Conservation (phyloP, 495 filamentous ascomycete genomes). For the Emericellopsis terricola region DNA sequence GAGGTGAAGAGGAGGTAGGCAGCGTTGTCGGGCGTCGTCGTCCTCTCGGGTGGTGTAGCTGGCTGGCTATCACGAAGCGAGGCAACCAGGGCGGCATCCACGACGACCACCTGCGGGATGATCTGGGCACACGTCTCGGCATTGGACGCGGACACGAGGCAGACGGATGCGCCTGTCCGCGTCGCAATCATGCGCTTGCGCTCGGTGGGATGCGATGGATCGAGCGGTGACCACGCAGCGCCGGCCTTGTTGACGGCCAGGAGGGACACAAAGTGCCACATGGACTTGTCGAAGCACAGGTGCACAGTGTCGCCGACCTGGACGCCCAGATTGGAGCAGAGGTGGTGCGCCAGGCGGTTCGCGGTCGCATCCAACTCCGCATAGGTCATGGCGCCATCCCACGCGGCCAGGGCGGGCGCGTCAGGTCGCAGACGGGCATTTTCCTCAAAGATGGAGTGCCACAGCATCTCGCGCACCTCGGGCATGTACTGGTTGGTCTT, state of each 20-base stretch:
- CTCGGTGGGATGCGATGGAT: background rate
- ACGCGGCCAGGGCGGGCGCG: constrained; percentile 11
- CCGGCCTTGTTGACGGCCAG: too few species aligned
- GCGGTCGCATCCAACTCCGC: constrained; percentile 2
- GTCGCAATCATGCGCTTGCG: background rate
- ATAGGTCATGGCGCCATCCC: constrained; percentile 21
- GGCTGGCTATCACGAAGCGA: too few species aligned
- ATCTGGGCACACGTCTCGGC: too few species aligned
- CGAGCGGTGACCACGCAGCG: too few species aligned
- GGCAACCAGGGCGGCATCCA: background rate
- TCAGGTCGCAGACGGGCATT: background rate
- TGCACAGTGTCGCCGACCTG: background rate
- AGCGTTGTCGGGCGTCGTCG: too few species aligned
- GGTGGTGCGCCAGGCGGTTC: background rate
- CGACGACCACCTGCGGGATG: background rate
- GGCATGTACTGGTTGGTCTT: background rate
- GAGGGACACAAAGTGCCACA: background rate
- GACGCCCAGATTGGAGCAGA: background rate
- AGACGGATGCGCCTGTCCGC: too few species aligned
- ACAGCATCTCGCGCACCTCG: background rate
- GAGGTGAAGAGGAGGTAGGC: constrained; percentile 1
- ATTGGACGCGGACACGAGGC: too few species aligned
- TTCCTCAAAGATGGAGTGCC: background rate
- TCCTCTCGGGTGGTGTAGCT: too few species aligned
- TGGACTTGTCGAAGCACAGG: constrained; percentile 1